A percentile compares a stretch with the other conserved stretches of the same genome.
phyloP scores from a whole-genome alignment of 2,329 filamentous ascomycete species.

The Aspergillus amoenus region DNA sequence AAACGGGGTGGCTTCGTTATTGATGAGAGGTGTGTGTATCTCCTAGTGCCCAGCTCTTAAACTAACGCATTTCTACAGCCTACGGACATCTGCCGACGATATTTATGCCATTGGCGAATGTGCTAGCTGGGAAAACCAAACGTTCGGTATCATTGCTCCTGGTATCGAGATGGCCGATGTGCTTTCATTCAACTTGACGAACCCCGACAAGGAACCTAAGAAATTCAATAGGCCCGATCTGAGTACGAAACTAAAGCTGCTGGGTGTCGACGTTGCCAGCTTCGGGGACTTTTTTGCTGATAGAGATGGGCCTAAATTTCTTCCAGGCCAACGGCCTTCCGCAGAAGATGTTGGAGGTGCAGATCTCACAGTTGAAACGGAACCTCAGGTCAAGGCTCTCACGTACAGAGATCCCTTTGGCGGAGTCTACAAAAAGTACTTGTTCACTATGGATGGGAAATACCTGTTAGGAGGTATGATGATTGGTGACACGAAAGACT shows the following conservation, averaged over 20 bases:
- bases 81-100: slow-evolving; percentile 69
- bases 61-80: slow-evolving; percentile 24
- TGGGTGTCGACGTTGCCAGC: slow-evolving; percentile 87
- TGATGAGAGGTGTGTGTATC: slow-evolving; percentile 34
- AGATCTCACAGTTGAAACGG: slow-evolving; percentile 37
- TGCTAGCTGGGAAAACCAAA: slow-evolving; percentile 83
- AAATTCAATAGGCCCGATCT: slow-evolving; percentile 79
- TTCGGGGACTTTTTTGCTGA: slow-evolving; percentile 95
- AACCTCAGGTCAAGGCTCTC: slow-evolving; percentile 71
- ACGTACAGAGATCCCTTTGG: slow-evolving; percentile 88
- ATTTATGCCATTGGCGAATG: slow-evolving; percentile 91
- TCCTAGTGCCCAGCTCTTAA: neutral
- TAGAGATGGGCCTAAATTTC: slow-evolving; percentile 71
- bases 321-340: slow-evolving; percentile 59
- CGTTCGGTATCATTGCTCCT: slow-evolving; percentile 84
- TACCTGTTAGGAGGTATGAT: slow-evolving; percentile 95
- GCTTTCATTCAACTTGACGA: slow-evolving; percentile 85
- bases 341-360: slow-evolving; percentile 42
- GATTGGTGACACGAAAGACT: slow-evolving; percentile 90
- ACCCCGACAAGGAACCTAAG: slow-evolving; percentile 67
- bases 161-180: slow-evolving; percentile 93
- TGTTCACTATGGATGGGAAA: slow-evolving; percentile 87
- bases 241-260: slow-evolving; percentile 86
- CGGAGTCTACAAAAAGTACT: slow-evolving; percentile 88
- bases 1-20: slow-evolving; percentile 70